These are phyloP conservation scores for Xylaria scruposa DNA, from an alignment of 495 filamentous ascomycete genomes.

Conservation along the genomic window DNA sequence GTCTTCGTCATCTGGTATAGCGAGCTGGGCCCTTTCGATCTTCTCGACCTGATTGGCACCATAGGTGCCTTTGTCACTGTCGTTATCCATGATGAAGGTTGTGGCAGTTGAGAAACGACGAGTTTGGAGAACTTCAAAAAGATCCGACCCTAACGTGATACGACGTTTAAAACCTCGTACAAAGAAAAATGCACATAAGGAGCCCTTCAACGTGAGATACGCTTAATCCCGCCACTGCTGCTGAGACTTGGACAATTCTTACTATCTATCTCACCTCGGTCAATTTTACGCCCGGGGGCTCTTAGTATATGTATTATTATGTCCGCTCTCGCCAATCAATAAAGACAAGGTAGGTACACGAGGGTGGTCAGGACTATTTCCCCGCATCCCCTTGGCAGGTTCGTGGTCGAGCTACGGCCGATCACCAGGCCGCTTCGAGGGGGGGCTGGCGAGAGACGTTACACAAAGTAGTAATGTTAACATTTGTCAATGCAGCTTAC, in stretches of 20 bases:
- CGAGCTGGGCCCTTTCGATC: slow-evolving; percentile 32
- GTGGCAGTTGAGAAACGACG: not conserved
- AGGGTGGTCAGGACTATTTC: slow-evolving; percentile 3
- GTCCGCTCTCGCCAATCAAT: not conserved
- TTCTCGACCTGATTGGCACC: slow-evolving; percentile 37
- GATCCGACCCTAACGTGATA: not conserved
- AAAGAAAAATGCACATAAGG: not conserved
- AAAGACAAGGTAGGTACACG: not conserved
- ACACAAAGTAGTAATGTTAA: not conserved
- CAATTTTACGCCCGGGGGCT: not conserved
- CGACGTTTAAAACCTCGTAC: not conserved
- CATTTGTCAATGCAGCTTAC: slow-evolving; percentile 7
- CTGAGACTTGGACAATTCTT: not conserved
- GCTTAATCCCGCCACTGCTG: not conserved
- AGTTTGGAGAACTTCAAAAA: not conserved
- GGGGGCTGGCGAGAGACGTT: not conserved
- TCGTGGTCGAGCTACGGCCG: not conserved
- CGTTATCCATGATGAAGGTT: slow-evolving; percentile 34
- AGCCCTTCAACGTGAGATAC: not conserved
- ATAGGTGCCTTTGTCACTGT: slow-evolving; percentile 34
- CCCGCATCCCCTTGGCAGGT: slow-evolving; percentile 17
- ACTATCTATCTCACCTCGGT: not conserved
- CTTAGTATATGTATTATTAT: slow-evolving; percentile 16
- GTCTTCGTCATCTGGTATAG: slow-evolving; percentile 24
- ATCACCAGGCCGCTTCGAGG: slow-evolving; percentile 1